These are phyloP conservation scores for Trypanosoma scelopori DNA, from an alignment of 208 protist genomes.

Conservation along the genomic window DNA sequence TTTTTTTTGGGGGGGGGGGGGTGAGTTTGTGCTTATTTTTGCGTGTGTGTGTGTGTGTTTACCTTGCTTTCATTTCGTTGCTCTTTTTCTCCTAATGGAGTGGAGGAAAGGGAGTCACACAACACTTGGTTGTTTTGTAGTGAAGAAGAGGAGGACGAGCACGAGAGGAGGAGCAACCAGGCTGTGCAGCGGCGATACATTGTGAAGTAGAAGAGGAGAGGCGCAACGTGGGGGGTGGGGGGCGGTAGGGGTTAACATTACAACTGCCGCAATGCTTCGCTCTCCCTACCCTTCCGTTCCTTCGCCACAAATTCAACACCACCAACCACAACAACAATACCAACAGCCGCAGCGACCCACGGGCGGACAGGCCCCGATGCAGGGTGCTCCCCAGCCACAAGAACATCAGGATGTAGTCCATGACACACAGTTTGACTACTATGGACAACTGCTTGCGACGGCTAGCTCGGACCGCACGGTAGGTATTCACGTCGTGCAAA, in stretches of 20 bases:
- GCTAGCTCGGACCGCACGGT: constrained; percentile 97
- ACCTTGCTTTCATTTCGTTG: no score
- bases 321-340: neutral
- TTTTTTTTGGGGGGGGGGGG: no score
- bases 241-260: neutral
- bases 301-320: neutral
- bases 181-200: no score
- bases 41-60: no score
- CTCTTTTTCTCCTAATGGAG: no score
- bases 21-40: no score
- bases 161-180: neutral
- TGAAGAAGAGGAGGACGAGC: neutral
- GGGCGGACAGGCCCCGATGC: neutral
- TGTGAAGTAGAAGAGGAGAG: no score
- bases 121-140: no score
- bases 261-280: constrained; percentile 6
- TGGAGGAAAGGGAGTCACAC: no score
- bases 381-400: constrained; percentile 14
- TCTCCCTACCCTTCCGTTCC: constrained; percentile 20
- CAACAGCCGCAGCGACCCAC: constrained; percentile 12
- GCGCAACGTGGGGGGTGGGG: no score
- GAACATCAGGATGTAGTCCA: constrained; percentile 94
- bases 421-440: constrained; percentile 98
- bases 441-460: constrained; percentile 97
- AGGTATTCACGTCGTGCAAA: constrained; percentile 92